Conservation (phyloP, 2,329 filamentous ascomycete genomes). For the Leptographium radiaticola region DNA sequence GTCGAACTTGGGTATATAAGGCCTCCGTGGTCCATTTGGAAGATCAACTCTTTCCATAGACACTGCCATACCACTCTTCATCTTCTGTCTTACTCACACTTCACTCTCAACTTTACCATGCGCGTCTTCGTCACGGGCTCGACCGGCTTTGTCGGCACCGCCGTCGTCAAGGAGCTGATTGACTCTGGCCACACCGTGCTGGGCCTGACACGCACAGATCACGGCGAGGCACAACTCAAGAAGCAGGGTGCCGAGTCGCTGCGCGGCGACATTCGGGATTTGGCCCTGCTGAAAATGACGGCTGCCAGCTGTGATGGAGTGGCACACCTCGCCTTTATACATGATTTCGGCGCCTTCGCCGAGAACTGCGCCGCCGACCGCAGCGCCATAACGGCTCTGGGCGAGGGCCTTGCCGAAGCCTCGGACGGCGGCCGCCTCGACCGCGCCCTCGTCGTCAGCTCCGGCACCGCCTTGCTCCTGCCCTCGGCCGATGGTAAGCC, state of each 20-base stretch:
- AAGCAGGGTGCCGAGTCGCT: slow-evolving; percentile 20
- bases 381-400: slow-evolving; percentile 23
- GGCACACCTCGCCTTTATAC: slow-evolving; percentile 27
- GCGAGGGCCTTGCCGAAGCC: slow-evolving; percentile 13
- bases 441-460: slow-evolving; percentile 22
- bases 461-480: slow-evolving; percentile 18
- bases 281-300: slow-evolving; percentile 19
- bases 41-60: too few relatives aligned
- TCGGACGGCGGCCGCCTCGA: slow-evolving; percentile 12
- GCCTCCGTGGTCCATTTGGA: too few relatives aligned
- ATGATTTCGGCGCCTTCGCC: slow-evolving; percentile 24
- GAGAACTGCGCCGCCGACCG: slow-evolving; percentile 17
- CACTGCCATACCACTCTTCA: too few relatives aligned
- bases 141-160: slow-evolving; percentile 27
- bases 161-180: slow-evolving; percentile 25
- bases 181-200: slow-evolving; percentile 24
- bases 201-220: slow-evolving; percentile 25
- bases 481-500: slow-evolving; percentile 10
- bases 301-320: slow-evolving; percentile 22
- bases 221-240: slow-evolving; percentile 16
- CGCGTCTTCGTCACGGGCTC: slow-evolving; percentile 28
- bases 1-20: too few relatives aligned
- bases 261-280: slow-evolving; percentile 22
- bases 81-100: too few relatives aligned
- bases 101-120: slow-evolving; percentile 9